Conservation (phyloP, 257 asterid genomes). For the Schizonepeta tenuifolia region DNA sequence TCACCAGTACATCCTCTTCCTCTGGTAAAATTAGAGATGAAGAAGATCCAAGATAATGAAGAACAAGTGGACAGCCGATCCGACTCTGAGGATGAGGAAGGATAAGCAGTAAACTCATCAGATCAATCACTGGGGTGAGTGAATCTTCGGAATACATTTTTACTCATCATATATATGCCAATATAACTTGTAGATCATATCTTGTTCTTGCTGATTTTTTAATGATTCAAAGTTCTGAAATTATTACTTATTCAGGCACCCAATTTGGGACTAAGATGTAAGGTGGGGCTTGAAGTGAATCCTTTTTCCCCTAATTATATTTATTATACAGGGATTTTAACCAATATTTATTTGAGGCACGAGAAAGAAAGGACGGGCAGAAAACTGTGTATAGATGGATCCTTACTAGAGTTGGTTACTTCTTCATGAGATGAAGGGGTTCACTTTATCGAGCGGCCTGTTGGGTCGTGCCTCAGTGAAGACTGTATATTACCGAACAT, state of each 20-base stretch:
- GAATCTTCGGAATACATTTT: slow-evolving; percentile 2
- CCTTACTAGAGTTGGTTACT: slow-evolving; percentile 21
- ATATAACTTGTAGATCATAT: background rate
- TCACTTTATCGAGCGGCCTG: slow-evolving; percentile 14
- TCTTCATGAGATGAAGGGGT: slow-evolving; percentile 29
- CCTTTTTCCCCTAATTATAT: background rate
- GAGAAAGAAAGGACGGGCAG: slow-evolving; percentile 19
- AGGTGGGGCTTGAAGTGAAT: background rate
- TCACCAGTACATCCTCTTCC: slow-evolving; percentile 43
- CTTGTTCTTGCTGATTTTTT: background rate
- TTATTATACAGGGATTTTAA: slow-evolving; percentile 26
- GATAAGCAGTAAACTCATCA: slow-evolving; percentile 29
- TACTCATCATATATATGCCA: background rate
- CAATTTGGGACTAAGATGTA: background rate
- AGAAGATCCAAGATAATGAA: slow-evolving; percentile 26
- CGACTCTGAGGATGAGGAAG: slow-evolving; percentile 41
- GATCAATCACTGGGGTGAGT: slow-evolving; percentile 36
- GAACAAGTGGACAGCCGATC: slow-evolving; percentile 21
- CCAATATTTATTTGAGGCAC: slow-evolving; percentile 33
- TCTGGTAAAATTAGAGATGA: slow-evolving; percentile 29
- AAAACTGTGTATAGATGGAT: slow-evolving; percentile 34
- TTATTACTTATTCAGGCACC: background rate
- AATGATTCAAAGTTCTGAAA: background rate
- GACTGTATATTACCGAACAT: slow-evolving; percentile 21
- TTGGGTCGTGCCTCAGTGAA: slow-evolving; percentile 12